Evolutionary conservation across 805 yeast genomes (phyloP), one percentile per base, ranked within the genome.

Genomic region (Cyberlindnera maclurae): DNA sequence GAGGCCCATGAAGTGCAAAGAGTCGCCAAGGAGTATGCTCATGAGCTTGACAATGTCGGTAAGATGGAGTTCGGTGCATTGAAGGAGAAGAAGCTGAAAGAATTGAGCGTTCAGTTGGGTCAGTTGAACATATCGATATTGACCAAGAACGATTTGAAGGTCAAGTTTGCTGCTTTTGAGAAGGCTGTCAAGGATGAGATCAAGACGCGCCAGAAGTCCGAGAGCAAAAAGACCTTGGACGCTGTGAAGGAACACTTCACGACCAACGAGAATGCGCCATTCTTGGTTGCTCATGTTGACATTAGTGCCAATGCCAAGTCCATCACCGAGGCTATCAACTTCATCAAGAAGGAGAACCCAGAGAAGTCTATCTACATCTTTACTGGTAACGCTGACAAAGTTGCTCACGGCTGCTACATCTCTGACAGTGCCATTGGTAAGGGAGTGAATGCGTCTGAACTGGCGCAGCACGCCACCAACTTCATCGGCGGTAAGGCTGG

Each of bases 401-500:
- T 90, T 55, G 97, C 97, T 12, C 98, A 93, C 57, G 98, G 97
- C 49, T 88, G 95, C 59, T 93, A 79, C 65, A 70, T 93, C 36
- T 76, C 90, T 2, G 79, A 83, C 45, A 78, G 63, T 31, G 84
- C 88, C 29, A 65, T 81, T 47, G 69, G 68, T 33, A 73, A 78
- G 57, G 88, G 88, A 50, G 70, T 87, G 15, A 73, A 81, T 47
- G 89, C 94, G 38, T 72, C 80, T 41, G 88, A 76, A 22, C 71
- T 88, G 50, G 94, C 94, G 26, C 63, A 71, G 38, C 65, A 73
- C 40, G 97, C 84, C 32, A 68, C 89, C 33, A 64, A 68, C 28
- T 68, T 71, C 52, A 77, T 93, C 51, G 99, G 98, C 49, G 99
- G 99, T 63, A 87, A 83, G 63, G 94, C 96, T 42, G 99, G 99